Conservation (phyloP, 73 alveolate species). For the Stentor roeselii region DNA sequence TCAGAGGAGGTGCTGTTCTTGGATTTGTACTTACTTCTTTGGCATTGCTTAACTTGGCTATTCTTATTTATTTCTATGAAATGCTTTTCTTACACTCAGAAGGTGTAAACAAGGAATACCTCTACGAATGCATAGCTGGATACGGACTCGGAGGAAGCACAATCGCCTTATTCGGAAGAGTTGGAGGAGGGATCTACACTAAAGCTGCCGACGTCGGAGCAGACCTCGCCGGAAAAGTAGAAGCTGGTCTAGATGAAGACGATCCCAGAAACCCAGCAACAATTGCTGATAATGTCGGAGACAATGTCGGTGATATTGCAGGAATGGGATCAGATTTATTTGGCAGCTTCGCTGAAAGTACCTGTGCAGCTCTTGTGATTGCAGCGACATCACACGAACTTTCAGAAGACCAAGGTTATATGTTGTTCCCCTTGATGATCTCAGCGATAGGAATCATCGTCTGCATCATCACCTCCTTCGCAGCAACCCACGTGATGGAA, state of each 20-base stretch:
- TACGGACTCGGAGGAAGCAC: constrained; percentile 98
- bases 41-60: constrained; percentile 59
- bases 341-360: constrained; percentile 95
- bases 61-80: constrained; percentile 56
- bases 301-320: constrained; percentile 94
- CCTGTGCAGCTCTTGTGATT: constrained; percentile 93
- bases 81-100: constrained; percentile 26
- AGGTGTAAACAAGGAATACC: constrained; percentile 11
- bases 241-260: constrained; percentile 84
- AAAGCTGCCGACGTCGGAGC: constrained; percentile 98
- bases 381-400: constrained; percentile 77
- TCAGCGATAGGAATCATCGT: constrained; percentile 77
- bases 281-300: constrained; percentile 98
- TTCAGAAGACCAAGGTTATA: constrained; percentile 42
- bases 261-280: constrained; percentile 93
- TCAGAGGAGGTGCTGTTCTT: constrained; percentile 82
- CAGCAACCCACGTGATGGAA: constrained; percentile 41
- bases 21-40: constrained; percentile 85
- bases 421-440: constrained; percentile 77
- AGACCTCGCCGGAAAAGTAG: constrained; percentile 90
- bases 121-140: constrained; percentile 95
- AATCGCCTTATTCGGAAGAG: constrained; percentile 96
- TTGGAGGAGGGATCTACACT: constrained; percentile 98
- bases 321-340: constrained; percentile 98
- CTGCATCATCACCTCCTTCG: constrained; percentile 63